Evolutionary conservation across 768 basidiomycete genomes (phyloP), one percentile per base, ranked within the genome.

Genomic region (Roridomyces roridus): DNA sequence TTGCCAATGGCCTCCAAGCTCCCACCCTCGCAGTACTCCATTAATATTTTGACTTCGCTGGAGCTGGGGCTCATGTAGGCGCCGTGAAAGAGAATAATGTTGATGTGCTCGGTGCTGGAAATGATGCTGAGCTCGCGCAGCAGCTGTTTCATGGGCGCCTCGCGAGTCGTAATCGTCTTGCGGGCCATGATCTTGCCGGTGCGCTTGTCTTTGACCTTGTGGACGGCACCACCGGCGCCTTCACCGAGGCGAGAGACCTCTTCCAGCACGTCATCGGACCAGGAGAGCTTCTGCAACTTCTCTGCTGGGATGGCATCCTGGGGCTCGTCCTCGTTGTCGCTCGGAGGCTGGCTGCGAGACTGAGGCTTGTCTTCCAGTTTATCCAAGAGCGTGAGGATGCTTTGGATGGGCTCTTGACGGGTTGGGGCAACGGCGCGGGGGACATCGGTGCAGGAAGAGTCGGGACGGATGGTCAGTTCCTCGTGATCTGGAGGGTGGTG

Each of bases 201-300:
- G 51, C 89, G 87, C 67, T 81, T 88, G 72, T 97, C 93, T 70
- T 79, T 85, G 43, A 98, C 96, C 74, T 94, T 95, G 72, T 96
- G 88, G 11, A 99, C 97, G 8, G 94, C 95, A 42, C 97, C 97
- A 42, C 96, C 95, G 51, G 95, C 94, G 37, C 97, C 97, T 68
- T 98, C 95, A 18, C 97, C 97, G 2, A 99, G 78, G 50, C 92
- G 85, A 14, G 77, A 71, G 9, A 94, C 60, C 62, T 92, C 90
- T 63, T 94, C 90, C 52, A 98, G 80, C 53, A 85, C 68, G 51
- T 84, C 83, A 69, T 94, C 91, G 8, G 84, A 81, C 80, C 84
- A 92, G 52, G 83, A 70, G 47, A 70, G 60, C 15, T 74, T 67
- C 23, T 63, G 54, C n/a, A 70, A 46, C 11, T 62, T 26, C 15